phyloP scores from a whole-genome alignment of 75 land plant species.

The Pinus tabuliformis region DNA sequence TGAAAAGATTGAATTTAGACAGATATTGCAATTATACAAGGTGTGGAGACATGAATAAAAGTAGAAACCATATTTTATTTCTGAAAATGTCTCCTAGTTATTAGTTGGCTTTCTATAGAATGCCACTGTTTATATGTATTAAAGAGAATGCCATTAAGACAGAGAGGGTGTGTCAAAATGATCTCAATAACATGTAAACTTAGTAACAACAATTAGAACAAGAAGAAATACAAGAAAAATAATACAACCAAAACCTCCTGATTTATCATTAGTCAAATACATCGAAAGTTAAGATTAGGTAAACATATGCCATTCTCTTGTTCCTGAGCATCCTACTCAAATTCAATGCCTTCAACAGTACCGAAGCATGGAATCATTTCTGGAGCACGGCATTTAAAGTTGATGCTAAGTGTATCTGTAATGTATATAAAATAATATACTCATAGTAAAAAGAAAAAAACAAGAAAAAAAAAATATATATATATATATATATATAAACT shows the following conservation, averaged over 20 bases:
- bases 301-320: no score
- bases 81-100: background rate
- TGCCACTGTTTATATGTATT: background rate
- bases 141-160: background rate
- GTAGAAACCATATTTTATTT: background rate
- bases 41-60: background rate
- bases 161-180: background rate
- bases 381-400: no score
- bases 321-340: no score
- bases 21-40: constrained; percentile 7
- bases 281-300: no score
- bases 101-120: background rate
- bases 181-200: background rate
- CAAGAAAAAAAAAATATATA: no score
- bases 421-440: no score
- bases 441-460: no score
- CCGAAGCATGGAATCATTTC: no score
- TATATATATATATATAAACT: no score
- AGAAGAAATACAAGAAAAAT: background rate
- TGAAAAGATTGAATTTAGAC: constrained; percentile 12
- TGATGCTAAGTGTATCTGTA: no score
- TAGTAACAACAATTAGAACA: background rate
- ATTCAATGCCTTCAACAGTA: no score
- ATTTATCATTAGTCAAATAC: background rate
- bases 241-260: background rate